Base-by-base conservation (phyloP, 345 rosid genomes). In the Citrus hindsii region DNA sequence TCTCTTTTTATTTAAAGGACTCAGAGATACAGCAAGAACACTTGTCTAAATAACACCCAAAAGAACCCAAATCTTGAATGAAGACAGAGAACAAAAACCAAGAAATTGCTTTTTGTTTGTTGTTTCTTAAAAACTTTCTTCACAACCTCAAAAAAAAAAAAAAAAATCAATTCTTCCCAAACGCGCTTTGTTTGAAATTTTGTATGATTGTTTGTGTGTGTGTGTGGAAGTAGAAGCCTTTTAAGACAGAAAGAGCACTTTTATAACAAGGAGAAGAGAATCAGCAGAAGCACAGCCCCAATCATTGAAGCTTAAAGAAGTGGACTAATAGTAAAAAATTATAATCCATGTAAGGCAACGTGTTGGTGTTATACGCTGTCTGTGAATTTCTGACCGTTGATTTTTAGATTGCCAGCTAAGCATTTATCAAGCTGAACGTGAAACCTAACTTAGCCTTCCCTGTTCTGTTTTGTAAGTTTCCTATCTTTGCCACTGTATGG, bases 231-330 rank as follows among this genome's bases (percentile, higher is more conserved):
- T 53, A 33, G 67, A 75, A 60, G 40, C 46, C 46, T n/a, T 38
- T 73, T 30, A 35, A 40, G 67, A 72, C 82, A 83, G 79, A 61
- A 60, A 19, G 67, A 76, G 65, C 73, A 67, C 33, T 55, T 75
- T 51, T 59, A 25, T 19, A 66, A n/a, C 14, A n/a, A 68, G 48
- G 79, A 71, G 76, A 9, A 75, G 79, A 68, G 82, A 85, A 63
- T 4, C 35, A 33, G 77, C 75, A 13, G 83, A 79, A 30, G 58
- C 58, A 18, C 58, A 46, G 22, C 58, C 8, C 89, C 88, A 92
- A 93, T 92, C 91, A 93, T 95, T 92, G 96, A 84, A 69, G 78
- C 78, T 80, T 77, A 82, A 81, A 79, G 32, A n/a, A 56, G 74
- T 33, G 74, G 82, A 58, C 51, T 59, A 77, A 73, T 27, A 59